Percentiles rank a stretch among this genome's conserved stretches.
These are phyloP conservation scores for Rhododendron vialii DNA, from an alignment of 148 eudicot genomes.

Conservation along the genomic window DNA sequence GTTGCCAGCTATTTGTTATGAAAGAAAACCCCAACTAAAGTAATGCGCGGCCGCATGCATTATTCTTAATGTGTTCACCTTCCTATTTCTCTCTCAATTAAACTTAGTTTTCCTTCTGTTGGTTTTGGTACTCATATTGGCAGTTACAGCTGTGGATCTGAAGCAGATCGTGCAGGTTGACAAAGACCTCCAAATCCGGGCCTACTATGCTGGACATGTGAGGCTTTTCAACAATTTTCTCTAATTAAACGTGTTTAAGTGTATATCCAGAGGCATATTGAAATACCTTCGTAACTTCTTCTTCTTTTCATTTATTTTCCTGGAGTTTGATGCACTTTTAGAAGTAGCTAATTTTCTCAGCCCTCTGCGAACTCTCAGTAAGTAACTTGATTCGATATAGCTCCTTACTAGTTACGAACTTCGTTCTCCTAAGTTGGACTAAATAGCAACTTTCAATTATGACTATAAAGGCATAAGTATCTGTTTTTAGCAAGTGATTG, in stretches of 20 bases:
- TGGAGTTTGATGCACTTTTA: conserved; percentile 2
- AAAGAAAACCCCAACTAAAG: background rate
- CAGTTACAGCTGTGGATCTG: conserved; percentile 82
- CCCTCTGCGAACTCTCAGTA: background rate
- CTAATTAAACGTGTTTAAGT: background rate
- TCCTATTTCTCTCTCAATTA: background rate
- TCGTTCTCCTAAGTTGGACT: background rate
- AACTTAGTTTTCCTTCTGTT: background rate
- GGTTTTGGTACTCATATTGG: conserved; percentile 14
- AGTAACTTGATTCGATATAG: background rate
- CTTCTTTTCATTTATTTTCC: background rate
- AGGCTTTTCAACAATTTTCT: conserved; percentile 18
- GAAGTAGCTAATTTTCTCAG: background rate
- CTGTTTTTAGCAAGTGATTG: background rate
- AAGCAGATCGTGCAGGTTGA: conserved; percentile 89
- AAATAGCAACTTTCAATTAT: background rate
- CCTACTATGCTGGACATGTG: conserved; percentile 98
- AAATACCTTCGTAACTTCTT: background rate
- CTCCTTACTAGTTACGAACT: background rate
- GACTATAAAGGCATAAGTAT: background rate
- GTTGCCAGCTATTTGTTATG: background rate
- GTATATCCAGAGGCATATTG: background rate
- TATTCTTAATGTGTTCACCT: background rate
- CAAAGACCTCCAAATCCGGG: conserved; percentile 87
- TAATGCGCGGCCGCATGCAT: background rate